Evolutionary conservation across 257 asterid species (phyloP), one percentile per base, ranked within the genome.

Genomic region (Cordia subcordata): DNA sequence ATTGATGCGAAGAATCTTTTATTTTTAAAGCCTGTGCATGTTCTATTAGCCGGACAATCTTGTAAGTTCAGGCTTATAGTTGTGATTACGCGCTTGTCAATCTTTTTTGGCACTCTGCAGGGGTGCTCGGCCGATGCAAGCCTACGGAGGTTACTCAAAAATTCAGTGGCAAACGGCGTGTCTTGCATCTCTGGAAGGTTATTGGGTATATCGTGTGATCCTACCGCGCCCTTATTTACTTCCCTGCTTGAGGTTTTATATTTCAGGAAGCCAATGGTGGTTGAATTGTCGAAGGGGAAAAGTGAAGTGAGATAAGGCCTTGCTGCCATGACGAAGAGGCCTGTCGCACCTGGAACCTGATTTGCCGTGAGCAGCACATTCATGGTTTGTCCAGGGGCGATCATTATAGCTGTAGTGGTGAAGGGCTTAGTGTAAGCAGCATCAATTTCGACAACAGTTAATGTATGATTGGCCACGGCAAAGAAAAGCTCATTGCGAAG

Each of bases 331-430:
- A 68, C 78, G 53, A 79, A 90, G 20, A 20, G 62, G 71, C 42
- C 47, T 0, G 72, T 39, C 0, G 84, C 5, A 10, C 54, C 55
- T 1, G 76, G 78, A 54, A 47, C 21, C 40, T 83, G 96, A 66
- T 89, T 71, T 14, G 97, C 68, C 0, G 86, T 79, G 63, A 86
- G 71, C 9, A 90, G 40, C 4, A 81, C 94, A 33, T 69, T 84
- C 21, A 86, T 84, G 65, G 97, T 86, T 59, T 89, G 95, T 11
- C 97, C 97, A 0, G 97, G 97, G 11, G 92, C 53, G 45, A 90
- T 59, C 88, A 86, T 76, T 17, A 90, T 74, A 16, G 94, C 90
- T 9, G 79, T 35, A 4, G 95, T 82, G 0, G 67, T 53, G 49
- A 84, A 84, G 54, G 94, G 93, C 60, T 90, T 90, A 40, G 90